Conservation (phyloP, 352 stramenopile genomes). For the Phytophthora capsici region DNA sequence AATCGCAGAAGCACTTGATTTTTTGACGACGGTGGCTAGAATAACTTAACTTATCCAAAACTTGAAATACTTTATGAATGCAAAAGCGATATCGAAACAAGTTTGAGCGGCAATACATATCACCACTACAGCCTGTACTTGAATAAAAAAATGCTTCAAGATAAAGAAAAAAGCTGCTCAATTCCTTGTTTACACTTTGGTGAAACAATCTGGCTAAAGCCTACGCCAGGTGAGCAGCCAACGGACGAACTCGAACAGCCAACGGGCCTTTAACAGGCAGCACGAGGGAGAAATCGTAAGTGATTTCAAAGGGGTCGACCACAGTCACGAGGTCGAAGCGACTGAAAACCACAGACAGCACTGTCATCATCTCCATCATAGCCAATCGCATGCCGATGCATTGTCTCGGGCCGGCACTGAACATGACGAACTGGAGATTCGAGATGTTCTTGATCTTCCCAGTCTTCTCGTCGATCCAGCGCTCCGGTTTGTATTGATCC, state of each 20-base stretch:
- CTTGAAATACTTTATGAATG: too few relatives aligned
- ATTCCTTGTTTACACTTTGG: too few relatives aligned
- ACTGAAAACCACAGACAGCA: slow-evolving; percentile 55
- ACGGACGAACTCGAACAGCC: slow-evolving; percentile 22
- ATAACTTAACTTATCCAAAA: slow-evolving; percentile 1
- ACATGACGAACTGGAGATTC: slow-evolving; percentile 41
- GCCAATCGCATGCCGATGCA: slow-evolving; percentile 45
- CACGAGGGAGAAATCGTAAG: slow-evolving; percentile 47
- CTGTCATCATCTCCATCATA: slow-evolving; percentile 45
- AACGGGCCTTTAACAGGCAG: slow-evolving; percentile 40
- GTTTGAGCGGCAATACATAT: too few relatives aligned
- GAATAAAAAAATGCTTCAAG: too few relatives aligned
- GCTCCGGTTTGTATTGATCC: slow-evolving; percentile 47
- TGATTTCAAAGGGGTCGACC: slow-evolving; percentile 35
- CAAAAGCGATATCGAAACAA: too few relatives aligned
- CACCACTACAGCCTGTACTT: too few relatives aligned
- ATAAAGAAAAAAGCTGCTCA: too few relatives aligned
- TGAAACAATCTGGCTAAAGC: too few relatives aligned
- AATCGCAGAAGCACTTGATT: slow-evolving; percentile 3
- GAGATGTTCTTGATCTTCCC: slow-evolving; percentile 36
- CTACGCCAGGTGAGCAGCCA: slow-evolving; percentile 22
- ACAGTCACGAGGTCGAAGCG: slow-evolving; percentile 50
- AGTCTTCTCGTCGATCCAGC: slow-evolving; percentile 39
- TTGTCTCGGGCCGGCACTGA: slow-evolving; percentile 39
- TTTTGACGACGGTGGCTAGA: background rate